These are phyloP conservation scores for Acaromyces ingoldii DNA, from an alignment of 1,284 basidiomycete genomes.

Conservation along the genomic window DNA sequence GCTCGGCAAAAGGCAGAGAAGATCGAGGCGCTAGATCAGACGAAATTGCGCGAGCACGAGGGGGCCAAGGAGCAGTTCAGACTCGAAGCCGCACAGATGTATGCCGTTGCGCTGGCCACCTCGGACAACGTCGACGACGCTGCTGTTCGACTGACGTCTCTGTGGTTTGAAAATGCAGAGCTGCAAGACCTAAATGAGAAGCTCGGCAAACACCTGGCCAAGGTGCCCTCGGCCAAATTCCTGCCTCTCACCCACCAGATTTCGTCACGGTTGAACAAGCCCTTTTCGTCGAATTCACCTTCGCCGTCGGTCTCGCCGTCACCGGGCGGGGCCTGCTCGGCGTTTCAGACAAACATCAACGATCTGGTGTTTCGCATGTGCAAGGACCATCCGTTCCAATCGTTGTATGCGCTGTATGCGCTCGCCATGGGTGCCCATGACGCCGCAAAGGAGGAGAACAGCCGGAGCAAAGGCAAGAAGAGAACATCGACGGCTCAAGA, in stretches of 20 bases:
- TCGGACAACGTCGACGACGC: constrained; percentile 69
- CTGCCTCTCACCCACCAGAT: constrained; percentile 87
- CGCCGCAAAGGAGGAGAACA: not conserved
- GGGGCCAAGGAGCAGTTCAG: constrained; percentile 60
- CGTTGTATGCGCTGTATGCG: constrained; percentile 81
- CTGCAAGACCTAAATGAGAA: constrained; percentile 59
- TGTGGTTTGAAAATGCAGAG: constrained; percentile 84
- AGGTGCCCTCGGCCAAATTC: constrained; percentile 82
- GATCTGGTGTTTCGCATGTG: constrained; percentile 70
- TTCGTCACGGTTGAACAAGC: constrained; percentile 65
- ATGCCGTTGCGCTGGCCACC: constrained; percentile 65
- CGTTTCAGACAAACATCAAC: constrained; percentile 65
- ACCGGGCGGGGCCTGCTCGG: constrained; percentile 14
- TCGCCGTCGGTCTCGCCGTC: constrained; percentile 26
- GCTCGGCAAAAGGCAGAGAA: constrained; percentile 22
- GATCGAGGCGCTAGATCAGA: constrained; percentile 26
- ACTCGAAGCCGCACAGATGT: constrained; percentile 72
- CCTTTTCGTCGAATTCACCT: constrained; percentile 11
- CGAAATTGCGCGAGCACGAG: constrained; percentile 19
- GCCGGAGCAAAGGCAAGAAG: constrained; percentile 10
- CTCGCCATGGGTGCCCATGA: constrained; percentile 32
- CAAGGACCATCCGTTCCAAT: constrained; percentile 87
- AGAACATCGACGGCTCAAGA: constrained; percentile 10
- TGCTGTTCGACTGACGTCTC: constrained; percentile 74
- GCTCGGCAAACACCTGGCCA: constrained; percentile 58